Base-by-base conservation (phyloP, 164 flowering plant genomes). In the Annona cherimola region DNA sequence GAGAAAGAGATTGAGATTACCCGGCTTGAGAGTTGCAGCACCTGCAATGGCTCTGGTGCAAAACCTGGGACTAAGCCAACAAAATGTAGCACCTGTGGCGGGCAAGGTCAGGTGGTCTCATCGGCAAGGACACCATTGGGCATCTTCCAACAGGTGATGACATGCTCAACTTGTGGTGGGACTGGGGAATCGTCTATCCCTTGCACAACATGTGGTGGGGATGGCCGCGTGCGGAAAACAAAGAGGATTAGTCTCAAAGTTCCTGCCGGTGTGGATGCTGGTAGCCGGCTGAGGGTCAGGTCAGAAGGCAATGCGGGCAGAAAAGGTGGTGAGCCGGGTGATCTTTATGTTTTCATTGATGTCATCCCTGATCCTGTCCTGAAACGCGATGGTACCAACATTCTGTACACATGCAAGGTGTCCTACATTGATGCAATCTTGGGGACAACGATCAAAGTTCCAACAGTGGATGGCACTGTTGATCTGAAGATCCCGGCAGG, bases 401-500 rank as follows among this genome's bases (percentile, higher is more conserved):
- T 95, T 19, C 87, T 95, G 59, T 91, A 91, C 80, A 87, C 93
- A 3, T 91, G 94, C 82, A 91, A 90, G 79, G 88, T 95, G 50
- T 89, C 99, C 0, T 95, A 95, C 68, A 81, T 84, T 54, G 99
- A 95, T 77, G 99, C 99, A 14, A 95, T 95, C 46, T 75, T 95
- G 66, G 98, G 99, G 20, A 93, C 98, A 4, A 84, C 88, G 5
- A 69, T 87, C 55, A 93, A 91, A 80, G 99, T 95, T 42, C 99
- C 99, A 0, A 95, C 98, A 0, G 97, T 95, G 16, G 99, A 95
- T 69, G 99, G 99, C 68, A 84, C 81, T 83, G 94, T 88, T 8
- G 99, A 93, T 76, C 74, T 95, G 73, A 93, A 89, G 82, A 81
- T 95, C 71, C 99, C 99, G 4, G 77, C 96, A 8, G 99, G 98